Evolutionary conservation across 306 rosid species (phyloP).

Genomic region (Sicyos baderoa): DNA sequence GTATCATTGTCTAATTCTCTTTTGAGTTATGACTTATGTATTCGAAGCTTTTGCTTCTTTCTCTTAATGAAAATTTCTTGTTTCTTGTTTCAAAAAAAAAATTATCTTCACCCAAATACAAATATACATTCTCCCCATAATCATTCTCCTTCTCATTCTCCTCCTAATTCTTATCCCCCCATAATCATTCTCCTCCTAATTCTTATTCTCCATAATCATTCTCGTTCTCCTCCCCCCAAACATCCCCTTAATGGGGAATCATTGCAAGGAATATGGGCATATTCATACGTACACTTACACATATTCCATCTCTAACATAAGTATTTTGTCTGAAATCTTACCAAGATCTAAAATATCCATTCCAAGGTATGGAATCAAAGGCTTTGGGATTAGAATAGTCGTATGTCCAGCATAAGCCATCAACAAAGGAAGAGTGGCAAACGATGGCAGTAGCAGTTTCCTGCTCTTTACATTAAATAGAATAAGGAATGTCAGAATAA

Average conservation of each 20-base stretch:
- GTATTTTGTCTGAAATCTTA: conserved; percentile 24
- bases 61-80: too few species aligned
- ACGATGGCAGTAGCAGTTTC: conserved; percentile 73
- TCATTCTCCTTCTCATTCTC: too few species aligned
- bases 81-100: too few species aligned
- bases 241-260: not conserved
- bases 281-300: not conserved
- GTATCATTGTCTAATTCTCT: too few species aligned
- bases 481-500: conserved; percentile 21
- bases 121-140: too few species aligned
- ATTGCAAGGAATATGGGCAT: not conserved
- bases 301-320: not conserved
- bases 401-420: conserved; percentile 99
- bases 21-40: too few species aligned
- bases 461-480: conserved; percentile 50
- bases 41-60: too few species aligned
- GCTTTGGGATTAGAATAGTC: conserved; percentile 85
- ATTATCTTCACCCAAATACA: too few species aligned
- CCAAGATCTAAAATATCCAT: conserved; percentile 74
- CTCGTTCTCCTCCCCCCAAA: too few species aligned
- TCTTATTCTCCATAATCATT: too few species aligned
- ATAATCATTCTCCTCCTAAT: too few species aligned
- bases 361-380: conserved; percentile 68
- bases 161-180: too few species aligned
- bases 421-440: conserved; percentile 90